These are phyloP conservation scores for Vaucheria bursata DNA, from an alignment of 352 stramenopile species.

Conservation along the genomic window DNA sequence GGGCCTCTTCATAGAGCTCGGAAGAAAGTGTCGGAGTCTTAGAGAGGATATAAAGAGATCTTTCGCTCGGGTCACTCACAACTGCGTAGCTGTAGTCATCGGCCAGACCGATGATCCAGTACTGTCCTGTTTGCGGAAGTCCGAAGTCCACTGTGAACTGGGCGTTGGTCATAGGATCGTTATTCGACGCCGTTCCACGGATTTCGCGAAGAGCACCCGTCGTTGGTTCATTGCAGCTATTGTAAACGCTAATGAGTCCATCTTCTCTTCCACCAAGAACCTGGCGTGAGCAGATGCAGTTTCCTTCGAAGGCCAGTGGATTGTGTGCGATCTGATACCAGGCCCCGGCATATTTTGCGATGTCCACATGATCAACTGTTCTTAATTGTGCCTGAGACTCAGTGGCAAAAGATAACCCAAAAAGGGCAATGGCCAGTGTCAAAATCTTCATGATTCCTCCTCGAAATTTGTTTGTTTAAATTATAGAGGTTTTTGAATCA, in stretches of 20 bases:
- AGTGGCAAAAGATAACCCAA: too few relatives aligned
- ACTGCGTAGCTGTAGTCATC: not conserved
- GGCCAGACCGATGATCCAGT: not conserved
- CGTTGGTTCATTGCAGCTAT: not conserved
- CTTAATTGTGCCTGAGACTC: not conserved
- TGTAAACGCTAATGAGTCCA: too few relatives aligned
- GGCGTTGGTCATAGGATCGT: not conserved
- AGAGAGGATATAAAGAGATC: not conserved
- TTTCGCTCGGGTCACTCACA: not conserved
- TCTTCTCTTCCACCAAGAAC: not conserved
- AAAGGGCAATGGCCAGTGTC: too few relatives aligned
- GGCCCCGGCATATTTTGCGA: not conserved
- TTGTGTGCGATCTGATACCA: conserved; percentile 4
- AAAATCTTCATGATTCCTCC: too few relatives aligned
- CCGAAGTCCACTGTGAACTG: not conserved
- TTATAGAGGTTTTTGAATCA: too few relatives aligned
- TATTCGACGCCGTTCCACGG: not conserved
- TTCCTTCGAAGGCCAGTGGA: not conserved
- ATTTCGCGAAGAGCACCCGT: not conserved
- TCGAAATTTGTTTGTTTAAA: too few relatives aligned
- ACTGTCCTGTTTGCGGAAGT: conserved; percentile 1
- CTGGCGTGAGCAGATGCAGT: conserved; percentile 2
- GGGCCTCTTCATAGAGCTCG: not conserved
- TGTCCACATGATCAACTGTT: not conserved
- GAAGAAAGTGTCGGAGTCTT: not conserved